Conservation (phyloP, 768 basidiomycete genomes). For the Auricularia heimuer region DNA sequence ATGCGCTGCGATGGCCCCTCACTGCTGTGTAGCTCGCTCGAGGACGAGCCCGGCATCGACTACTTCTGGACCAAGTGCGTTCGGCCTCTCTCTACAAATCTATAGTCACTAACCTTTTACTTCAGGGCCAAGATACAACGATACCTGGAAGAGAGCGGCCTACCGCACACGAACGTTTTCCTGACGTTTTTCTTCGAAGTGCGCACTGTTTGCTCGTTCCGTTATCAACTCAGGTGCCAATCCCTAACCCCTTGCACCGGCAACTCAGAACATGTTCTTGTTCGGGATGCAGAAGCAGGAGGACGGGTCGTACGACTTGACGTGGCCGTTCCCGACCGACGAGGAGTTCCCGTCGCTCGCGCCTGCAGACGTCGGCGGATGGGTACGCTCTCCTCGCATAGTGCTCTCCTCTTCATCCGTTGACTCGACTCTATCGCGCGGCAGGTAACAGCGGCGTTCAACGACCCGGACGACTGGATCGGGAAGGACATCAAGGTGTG, state of each 20-base stretch:
- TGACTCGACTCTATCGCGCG: neutral
- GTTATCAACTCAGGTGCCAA: too few relatives aligned
- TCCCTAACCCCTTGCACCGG: too few relatives aligned
- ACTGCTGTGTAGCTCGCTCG: neutral
- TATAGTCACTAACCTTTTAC: neutral
- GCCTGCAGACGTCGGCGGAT: neutral
- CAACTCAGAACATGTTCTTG: neutral
- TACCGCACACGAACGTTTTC: neutral
- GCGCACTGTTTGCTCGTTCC: neutral
- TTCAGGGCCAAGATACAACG: neutral
- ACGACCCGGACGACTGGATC: neutral
- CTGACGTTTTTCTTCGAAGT: neutral
- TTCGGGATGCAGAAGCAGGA: neutral
- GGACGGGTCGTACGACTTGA: neutral
- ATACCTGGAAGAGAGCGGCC: neutral
- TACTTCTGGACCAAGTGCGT: neutral
- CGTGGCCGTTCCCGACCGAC: neutral
- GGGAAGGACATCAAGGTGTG: conserved; percentile 6
- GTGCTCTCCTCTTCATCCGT: too few relatives aligned
- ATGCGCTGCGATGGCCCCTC: neutral
- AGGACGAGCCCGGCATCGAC: neutral
- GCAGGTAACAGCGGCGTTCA: neutral
- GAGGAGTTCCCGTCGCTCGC: neutral
- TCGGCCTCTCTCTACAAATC: neutral
- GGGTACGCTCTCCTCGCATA: neutral